Base-by-base conservation (phyloP, 352 stramenopile genomes). In the Phytophthora lateralis region DNA sequence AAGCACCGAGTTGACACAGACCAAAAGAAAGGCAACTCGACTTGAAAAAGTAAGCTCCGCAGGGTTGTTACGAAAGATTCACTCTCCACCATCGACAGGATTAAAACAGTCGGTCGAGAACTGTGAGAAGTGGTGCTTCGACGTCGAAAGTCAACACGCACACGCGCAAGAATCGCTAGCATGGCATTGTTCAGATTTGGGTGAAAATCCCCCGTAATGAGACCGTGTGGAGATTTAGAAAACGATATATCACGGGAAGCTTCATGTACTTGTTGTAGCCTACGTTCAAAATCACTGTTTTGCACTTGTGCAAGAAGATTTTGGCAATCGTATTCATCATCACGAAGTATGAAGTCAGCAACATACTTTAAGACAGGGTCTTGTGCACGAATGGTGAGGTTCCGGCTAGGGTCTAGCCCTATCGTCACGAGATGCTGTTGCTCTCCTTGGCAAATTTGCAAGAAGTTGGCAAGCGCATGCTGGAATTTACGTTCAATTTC, bases 21-120 rank as follows among this genome's bases (percentile, higher is more conserved):
- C 75, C 78, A 91, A 34, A 91, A 93, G 57, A 91, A 90, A 21
- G 82, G 84, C 12, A 87, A 21, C 4, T 70, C 60, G 0, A 81
- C 60, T 8, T 74, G 60, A 0, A 55, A 62, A 2, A 93, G 55
- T 29, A 83, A 61, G 14, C 53, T 70, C 21, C 82, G 68, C 4
- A 93, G 57, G 2, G 73, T 77, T 0, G 71, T 26, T 1, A 91
- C 41, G 37, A 91, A 91, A 2, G 45, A 18, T 0, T 76, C 64
- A 14, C 73, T 80, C 48, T 93, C 84, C 1, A 90, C 75, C 1
- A 93, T 55, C 8, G 64, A 79, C 18, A 93, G 38, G 5, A 73
- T 82, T 1, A 71, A 21, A 5, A n/a, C n/a, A 17, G 50, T 44
- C 18, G 34, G 30, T n/a, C 50, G 54, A 8, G 26, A 54, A 42